A percentile compares a stretch with the other conserved stretches of the same genome.
These are phyloP conservation scores for Clarireedia homoeocarpa DNA, from an alignment of 2,329 filamentous ascomycete species.

Conservation along the genomic window DNA sequence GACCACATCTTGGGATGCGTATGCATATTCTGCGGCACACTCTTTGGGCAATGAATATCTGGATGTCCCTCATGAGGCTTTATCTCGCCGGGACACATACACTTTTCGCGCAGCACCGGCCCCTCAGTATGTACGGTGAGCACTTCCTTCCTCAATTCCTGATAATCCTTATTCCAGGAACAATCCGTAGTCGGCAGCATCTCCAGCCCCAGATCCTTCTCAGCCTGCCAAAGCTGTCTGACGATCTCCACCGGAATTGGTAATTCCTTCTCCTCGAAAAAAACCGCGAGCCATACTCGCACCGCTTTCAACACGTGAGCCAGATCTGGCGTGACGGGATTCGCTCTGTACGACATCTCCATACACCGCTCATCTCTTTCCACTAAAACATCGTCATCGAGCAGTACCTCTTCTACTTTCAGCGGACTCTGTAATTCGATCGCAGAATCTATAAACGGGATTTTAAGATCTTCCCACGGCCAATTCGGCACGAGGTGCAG, in stretches of 20 bases:
- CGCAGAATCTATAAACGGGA: not conserved
- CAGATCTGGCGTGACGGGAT: not conserved
- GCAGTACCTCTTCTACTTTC: not conserved
- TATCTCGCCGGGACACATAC: not conserved
- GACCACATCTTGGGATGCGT: not conserved
- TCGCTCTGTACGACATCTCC: not conserved
- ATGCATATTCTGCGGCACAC: not conserved
- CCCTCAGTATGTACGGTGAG: conserved; percentile 1
- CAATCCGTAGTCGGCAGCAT: conserved; percentile 8
- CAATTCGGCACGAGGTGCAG: not conserved
- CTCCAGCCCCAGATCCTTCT: not conserved
- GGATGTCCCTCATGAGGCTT: not conserved
- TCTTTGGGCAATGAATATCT: not conserved
- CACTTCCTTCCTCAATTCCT: conserved; percentile 8
- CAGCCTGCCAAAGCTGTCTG: not conserved
- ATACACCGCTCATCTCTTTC: not conserved
- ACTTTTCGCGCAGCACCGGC: not conserved
- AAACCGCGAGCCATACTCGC: not conserved
- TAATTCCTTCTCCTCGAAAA: not conserved
- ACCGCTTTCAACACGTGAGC: not conserved
- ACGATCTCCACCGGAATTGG: not conserved
- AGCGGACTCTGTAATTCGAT: not conserved
- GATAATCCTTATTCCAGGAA: conserved; percentile 14
- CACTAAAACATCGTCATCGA: not conserved
- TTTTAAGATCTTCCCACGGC: not conserved